A percentile compares a stretch with the other conserved stretches of the same genome.
phyloP scores from a whole-genome alignment of 371 early-diverging fungal species.

The Mucor velutinosus region DNA sequence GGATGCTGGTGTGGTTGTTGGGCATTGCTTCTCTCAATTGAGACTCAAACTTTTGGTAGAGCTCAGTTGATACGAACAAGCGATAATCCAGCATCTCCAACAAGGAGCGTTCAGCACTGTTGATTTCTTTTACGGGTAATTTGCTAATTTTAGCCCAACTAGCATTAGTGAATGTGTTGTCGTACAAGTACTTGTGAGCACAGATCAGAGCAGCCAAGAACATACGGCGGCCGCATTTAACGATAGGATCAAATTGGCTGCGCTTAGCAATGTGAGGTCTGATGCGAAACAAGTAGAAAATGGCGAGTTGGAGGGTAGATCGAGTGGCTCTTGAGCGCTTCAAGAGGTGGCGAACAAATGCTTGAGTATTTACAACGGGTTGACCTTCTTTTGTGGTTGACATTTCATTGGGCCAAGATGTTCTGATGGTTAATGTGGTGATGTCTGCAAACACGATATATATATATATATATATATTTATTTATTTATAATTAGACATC shows the following conservation, averaged over 20 bases:
- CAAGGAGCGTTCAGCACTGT: constrained; percentile 72
- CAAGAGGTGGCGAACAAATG: constrained; percentile 77
- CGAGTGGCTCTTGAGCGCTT: constrained; percentile 79
- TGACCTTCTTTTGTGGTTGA: constrained; percentile 39
- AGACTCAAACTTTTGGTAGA: constrained; percentile 42
- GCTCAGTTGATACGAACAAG: constrained; percentile 63
- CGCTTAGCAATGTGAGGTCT: constrained; percentile 42
- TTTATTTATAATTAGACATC: constrained; percentile 36
- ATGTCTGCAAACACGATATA: constrained; percentile 38
- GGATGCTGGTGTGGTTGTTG: neutral
- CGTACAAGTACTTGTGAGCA: constrained; percentile 81
- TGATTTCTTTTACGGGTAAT: constrained; percentile 71
- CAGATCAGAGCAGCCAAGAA: constrained; percentile 78
- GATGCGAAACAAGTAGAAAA: constrained; percentile 72
- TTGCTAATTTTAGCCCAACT: constrained; percentile 83
- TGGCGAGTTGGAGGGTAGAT: constrained; percentile 77
- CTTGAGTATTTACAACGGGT: constrained; percentile 63
- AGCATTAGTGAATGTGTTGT: constrained; percentile 80
- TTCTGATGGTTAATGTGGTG: constrained; percentile 52
- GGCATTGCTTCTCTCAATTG: constrained; percentile 29
- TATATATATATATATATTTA: no score
- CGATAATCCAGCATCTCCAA: constrained; percentile 74
- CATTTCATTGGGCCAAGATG: constrained; percentile 36
- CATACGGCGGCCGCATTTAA: constrained; percentile 77
- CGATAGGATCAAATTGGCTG: constrained; percentile 40